Evolutionary conservation across 2,329 filamentous ascomycete species (phyloP), one percentile per base, ranked within the genome.

Genomic region (Hysterium pulicare): DNA sequence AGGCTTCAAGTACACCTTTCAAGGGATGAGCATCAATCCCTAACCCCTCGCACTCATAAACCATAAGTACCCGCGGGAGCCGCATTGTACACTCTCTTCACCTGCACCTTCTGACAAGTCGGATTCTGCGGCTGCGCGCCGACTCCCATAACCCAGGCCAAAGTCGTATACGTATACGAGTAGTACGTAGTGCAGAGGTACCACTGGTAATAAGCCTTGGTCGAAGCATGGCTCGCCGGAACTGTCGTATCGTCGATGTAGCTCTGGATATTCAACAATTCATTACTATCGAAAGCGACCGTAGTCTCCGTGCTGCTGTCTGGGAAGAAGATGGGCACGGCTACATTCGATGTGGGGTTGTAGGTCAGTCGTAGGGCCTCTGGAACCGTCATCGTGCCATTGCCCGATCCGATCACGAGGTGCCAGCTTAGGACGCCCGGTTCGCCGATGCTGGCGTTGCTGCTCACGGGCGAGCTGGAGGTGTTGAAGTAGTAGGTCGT

Each of bases 101-200:
- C 66, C 22, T 65, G 51, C 7, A 71, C 69, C 51, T 65, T 64
- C 39, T 58, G 46, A 48, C 71, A 74, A 13, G 53, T 69, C 11
- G 71, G 69, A 49, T 73, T 73, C 54, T 73, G 58, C 17, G 71
- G 68, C 43, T 53, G 42, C 5, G 44, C 57, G 5, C 23, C 37
- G 6, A 49, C 44, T 2, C 71, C 70, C 21, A 70, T 40, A 17
- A 65, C 64, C 68, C 70, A 75, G 22, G 56, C 61, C 38, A 74
- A 46, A 22, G 68, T 68, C n/a, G 43, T 40, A 45, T 71, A 73
- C 10, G 38, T 33, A 41, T 72, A 72, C 2, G 40, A 31, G 42
- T 52, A 65, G 26, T 58, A 49, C 4, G 65, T 71, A 33, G 59
- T 48, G 48, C 72, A 75, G 4, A 69, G 49, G 45, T 68, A 69